Percentiles rank a stretch among this genome's conserved stretches.
These are phyloP conservation scores for Chlamydomonas urium DNA, from an alignment of 139 green algal genomes.

Conservation along the genomic window DNA sequence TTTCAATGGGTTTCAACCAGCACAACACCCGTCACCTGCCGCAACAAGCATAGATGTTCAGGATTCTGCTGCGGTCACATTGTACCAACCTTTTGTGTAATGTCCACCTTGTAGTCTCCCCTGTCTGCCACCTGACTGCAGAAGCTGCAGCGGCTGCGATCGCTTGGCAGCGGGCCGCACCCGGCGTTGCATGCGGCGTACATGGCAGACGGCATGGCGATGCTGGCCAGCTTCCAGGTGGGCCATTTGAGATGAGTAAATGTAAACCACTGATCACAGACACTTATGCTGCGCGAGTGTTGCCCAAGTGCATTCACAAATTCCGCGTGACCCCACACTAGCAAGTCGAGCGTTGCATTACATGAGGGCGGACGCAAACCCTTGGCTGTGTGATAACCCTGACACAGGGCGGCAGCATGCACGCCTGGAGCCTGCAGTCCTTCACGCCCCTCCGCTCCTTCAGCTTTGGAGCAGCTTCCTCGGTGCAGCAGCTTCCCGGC, in stretches of 20 bases:
- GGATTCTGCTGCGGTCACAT: not conserved
- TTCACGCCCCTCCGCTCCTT: too few relatives aligned
- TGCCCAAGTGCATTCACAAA: too few relatives aligned
- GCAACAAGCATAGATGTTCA: not conserved
- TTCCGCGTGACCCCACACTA: not conserved
- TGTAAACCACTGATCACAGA: not conserved
- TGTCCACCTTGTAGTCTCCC: not conserved
- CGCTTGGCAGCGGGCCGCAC: slow-evolving; percentile 33
- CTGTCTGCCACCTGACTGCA: not conserved
- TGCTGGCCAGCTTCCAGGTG: slow-evolving; percentile 35
- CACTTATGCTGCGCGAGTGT: not conserved
- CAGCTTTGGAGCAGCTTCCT: slow-evolving; percentile 24
- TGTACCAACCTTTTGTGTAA: not conserved
- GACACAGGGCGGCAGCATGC: slow-evolving; percentile 31
- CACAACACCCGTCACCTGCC: not conserved
- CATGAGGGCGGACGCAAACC: not conserved
- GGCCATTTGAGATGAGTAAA: not conserved
- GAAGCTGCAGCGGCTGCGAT: slow-evolving; percentile 26
- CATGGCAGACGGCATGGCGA: slow-evolving; percentile 17
- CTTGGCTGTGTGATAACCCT: not conserved
- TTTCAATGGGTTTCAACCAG: not conserved
- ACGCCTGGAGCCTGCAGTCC: slow-evolving; percentile 25
- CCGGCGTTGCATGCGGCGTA: slow-evolving; percentile 24
- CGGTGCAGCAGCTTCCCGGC: slow-evolving; percentile 14
- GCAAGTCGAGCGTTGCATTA: not conserved